A percentile compares a stretch with the other conserved stretches of the same genome.
phyloP scores from a whole-genome alignment of 257 asterid genomes.

The Plectranthus barbatus region DNA sequence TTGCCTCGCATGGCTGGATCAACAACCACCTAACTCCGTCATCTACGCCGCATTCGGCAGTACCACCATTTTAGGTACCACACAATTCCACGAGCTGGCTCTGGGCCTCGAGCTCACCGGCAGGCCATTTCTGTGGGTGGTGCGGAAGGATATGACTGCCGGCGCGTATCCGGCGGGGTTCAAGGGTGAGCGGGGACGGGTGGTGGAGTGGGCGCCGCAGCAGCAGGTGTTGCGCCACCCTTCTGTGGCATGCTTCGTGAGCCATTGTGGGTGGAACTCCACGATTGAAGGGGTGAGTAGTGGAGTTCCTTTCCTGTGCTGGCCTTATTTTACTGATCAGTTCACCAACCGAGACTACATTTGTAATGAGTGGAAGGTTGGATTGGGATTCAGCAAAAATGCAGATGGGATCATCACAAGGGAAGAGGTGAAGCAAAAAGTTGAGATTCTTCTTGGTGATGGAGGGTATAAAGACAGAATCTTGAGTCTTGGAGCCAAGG shows the following conservation, averaged over 20 bases:
- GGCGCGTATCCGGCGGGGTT: conserved; percentile 34
- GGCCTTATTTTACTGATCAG: conserved; percentile 59
- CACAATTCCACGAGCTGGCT: conserved; percentile 50
- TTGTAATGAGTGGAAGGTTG: conserved; percentile 27
- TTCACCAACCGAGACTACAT: conserved; percentile 9
- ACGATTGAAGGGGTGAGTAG: conserved; percentile 51
- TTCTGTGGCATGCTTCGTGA: too few species aligned
- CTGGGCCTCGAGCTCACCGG: too few species aligned
- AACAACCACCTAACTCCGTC: conserved; percentile 38
- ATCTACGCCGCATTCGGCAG: conserved; percentile 54
- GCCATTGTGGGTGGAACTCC: too few species aligned
- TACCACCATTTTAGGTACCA: conserved; percentile 30
- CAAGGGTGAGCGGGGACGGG: conserved; percentile 17
- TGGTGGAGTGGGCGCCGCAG: too few species aligned
- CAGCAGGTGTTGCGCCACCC: too few species aligned
- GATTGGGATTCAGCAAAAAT: conserved; percentile 19
- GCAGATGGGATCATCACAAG: conserved; percentile 17
- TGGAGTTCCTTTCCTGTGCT: conserved; percentile 40
- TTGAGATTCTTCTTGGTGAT: conserved; percentile 22
- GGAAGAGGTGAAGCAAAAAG: conserved; percentile 22
- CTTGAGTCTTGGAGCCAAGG: conserved; percentile 21
- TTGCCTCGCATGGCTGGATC: conserved; percentile 53
- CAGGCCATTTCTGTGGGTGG: conserved; percentile 55
- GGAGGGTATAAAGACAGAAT: conserved; percentile 20
- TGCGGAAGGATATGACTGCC: conserved; percentile 21